phyloP scores from a whole-genome alignment of 441 rosid genomes.

The Adansonia rubrostipa region DNA sequence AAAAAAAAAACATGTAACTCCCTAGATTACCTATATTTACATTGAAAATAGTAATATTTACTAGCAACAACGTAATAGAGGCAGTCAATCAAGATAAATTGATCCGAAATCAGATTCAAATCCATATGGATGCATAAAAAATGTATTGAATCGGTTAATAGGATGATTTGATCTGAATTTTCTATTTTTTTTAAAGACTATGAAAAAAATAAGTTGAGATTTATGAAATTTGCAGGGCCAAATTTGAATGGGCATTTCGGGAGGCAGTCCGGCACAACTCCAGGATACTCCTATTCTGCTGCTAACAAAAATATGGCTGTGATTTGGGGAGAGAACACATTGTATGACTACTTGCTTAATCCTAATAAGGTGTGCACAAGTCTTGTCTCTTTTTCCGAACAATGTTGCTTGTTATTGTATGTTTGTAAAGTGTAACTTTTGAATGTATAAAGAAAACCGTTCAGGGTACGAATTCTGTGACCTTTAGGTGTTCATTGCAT shows the following conservation, averaged over 20 bases:
- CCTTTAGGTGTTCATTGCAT: too few relatives aligned
- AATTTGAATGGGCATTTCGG: constrained; percentile 60
- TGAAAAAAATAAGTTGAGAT: too few relatives aligned
- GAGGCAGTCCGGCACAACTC: constrained; percentile 64
- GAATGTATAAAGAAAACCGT: background rate
- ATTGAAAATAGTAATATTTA: too few relatives aligned
- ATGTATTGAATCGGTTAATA: too few relatives aligned
- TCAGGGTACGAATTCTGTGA: background rate
- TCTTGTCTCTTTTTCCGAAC: too few relatives aligned
- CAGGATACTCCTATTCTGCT: constrained; percentile 75
- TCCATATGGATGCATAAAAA: too few relatives aligned
- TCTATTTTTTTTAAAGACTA: background rate
- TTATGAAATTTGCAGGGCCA: constrained; percentile 34
- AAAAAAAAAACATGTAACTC: too few relatives aligned
- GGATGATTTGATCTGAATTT: background rate
- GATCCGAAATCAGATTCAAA: too few relatives aligned
- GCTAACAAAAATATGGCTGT: constrained; percentile 73
- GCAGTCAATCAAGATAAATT: background rate
- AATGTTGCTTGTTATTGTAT: background rate
- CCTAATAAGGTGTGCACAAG: constrained; percentile 54
- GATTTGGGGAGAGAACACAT: constrained; percentile 63
- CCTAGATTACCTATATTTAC: too few relatives aligned
- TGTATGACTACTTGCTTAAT: constrained; percentile 66
- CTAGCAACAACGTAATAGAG: too few relatives aligned
- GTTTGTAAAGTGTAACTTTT: background rate